These are phyloP conservation scores for Meyerozyma guilliermondii DNA, from an alignment of 1,139 yeast species.

Conservation along the genomic window DNA sequence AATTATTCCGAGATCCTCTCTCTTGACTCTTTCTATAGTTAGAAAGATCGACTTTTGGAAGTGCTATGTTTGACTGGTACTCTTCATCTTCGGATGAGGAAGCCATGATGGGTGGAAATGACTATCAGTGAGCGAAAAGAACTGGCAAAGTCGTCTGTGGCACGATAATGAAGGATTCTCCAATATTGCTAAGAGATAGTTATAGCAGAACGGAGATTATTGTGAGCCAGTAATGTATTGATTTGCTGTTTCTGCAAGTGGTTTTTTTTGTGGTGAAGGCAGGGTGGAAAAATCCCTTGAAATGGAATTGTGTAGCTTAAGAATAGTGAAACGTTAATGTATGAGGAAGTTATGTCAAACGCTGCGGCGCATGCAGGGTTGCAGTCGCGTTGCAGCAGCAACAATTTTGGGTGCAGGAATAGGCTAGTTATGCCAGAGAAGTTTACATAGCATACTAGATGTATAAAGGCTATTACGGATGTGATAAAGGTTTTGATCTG, in stretches of 20 bases:
- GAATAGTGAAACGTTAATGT: neutral
- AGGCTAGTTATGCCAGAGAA: no score
- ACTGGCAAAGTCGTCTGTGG: conserved; percentile 1
- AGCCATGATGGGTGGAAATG: conserved; percentile 2
- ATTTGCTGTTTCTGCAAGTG: no score
- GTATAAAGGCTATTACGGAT: no score
- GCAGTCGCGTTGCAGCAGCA: neutral
- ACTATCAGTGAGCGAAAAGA: conserved; percentile 4
- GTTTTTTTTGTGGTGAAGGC: no score
- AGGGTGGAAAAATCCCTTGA: no score
- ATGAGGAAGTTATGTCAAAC: neutral
- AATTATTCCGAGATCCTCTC: conserved; percentile 16
- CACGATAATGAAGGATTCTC: neutral
- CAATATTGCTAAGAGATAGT: no score
- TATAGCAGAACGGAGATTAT: no score
- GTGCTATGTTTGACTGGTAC: conserved; percentile 20
- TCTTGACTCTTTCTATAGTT: conserved; percentile 19
- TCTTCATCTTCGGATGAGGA: conserved; percentile 24
- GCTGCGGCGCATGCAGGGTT: conserved; percentile 1
- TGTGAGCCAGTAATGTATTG: no score
- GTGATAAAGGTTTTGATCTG: no score
- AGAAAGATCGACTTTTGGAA: conserved; percentile 24
- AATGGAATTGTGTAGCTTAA: no score
- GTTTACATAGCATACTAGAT: no score
- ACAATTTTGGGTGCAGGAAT: neutral